Evolutionary conservation across 164 flowering plant species (phyloP), one percentile per base, ranked within the genome.

Genomic region (Santalum album): DNA sequence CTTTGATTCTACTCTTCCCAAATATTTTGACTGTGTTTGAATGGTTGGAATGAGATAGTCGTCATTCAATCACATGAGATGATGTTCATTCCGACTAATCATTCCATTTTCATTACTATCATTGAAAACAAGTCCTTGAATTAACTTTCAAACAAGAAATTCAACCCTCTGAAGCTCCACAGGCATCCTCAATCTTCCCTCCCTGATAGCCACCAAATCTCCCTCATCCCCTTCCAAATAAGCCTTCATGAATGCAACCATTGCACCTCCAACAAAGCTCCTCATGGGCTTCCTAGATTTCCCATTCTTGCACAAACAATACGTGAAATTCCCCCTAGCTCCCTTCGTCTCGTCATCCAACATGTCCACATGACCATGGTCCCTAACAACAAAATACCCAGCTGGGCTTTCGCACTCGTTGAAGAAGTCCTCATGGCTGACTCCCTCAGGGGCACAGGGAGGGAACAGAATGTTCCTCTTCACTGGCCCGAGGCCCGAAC

Each of bases 401-500:
- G 80, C 81, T 1, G 96, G 98, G 17, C 56, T 35, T 7, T 63
- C 20, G 38, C 90, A 79, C 46, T 90, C 94, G 0, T 60, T 59
- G 34, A 55, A 83, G 67, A 90, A 84, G 19, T 87, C 81, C 50
- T 56, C 69, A 55, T 90, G 97, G 76, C 83, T 87, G 22, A 86
- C 90, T 14, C 98, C 96, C 39, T 71, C 75, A 0, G 98, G 96
- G 3, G 96, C 92, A 59, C 91, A 85, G 34, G 98, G 76, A 53
- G 96, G 96, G 62, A 82, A 83, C 19, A 85, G 46, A 9, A 76
- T 77, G 56, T 75, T 74, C 66, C 23, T 83, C 53, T 53, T 72
- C 14, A 76, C 36, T 49, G 78, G 85, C 2, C 96, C 98, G 16
- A 86, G 56, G 0, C 90, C 95, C 1, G 95, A 75, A 2, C 98